These are phyloP conservation scores for Coemansia sp. DNA, from an alignment of 192 early-diverging fungal species.

Conservation along the genomic window DNA sequence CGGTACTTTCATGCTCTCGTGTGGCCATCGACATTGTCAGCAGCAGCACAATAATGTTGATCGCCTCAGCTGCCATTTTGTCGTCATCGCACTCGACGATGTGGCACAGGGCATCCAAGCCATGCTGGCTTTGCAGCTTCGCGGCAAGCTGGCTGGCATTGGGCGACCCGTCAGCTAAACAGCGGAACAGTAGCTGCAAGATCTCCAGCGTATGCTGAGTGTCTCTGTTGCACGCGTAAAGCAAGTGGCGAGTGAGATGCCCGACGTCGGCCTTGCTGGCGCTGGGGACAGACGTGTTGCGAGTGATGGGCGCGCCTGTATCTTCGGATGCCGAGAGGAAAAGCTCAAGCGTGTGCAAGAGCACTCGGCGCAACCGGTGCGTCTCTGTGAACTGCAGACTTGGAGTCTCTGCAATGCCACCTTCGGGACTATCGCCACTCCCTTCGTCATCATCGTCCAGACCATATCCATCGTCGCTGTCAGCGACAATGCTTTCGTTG, in stretches of 20 bases:
- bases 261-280: conserved; percentile 26
- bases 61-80: conserved; percentile 34
- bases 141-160: conserved; percentile 31
- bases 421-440: background rate
- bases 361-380: conserved; percentile 23
- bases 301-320: background rate
- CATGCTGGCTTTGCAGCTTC: conserved; percentile 23
- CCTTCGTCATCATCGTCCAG: conserved; percentile 13
- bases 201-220: conserved; percentile 41
- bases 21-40: conserved; percentile 24
- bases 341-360: conserved; percentile 38
- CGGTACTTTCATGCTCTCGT: conserved; percentile 31
- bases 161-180: conserved; percentile 44
- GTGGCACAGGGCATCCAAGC: conserved; percentile 36
- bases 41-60: conserved; percentile 47
- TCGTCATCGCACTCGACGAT: conserved; percentile 49
- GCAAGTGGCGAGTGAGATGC: conserved; percentile 33
- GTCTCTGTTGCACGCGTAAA: conserved; percentile 45
- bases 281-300: conserved; percentile 10
- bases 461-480: conserved; percentile 13
- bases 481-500: conserved; percentile 1
- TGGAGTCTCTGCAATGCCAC: conserved; percentile 28
- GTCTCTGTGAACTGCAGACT: conserved; percentile 23
- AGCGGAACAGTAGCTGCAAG: conserved; percentile 42
- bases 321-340: conserved; percentile 38